Base-by-base conservation (phyloP, 768 basidiomycete species). In the Boletus bicolor region DNA sequence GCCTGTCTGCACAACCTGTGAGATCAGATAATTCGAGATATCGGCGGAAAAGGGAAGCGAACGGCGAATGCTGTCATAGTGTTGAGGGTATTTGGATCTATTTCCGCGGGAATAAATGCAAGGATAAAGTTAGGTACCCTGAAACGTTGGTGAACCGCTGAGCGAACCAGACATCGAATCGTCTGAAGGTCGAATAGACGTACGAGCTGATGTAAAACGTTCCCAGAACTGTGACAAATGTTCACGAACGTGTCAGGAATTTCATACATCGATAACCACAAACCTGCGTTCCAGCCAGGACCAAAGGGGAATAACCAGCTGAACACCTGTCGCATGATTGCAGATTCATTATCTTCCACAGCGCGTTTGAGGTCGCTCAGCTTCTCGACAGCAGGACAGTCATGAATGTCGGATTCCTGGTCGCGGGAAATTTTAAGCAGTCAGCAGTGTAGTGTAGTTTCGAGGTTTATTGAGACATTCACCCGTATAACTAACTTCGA, bases 131-230 rank as follows among this genome's bases (percentile, higher is more conserved):
- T 97, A 47, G 93, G 93, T 54, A 95, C 83, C 37, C 92, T 94
- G 68, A 58, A 56, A 67, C 66, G 61, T 63, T 60, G 54, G 58
- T 51, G 17, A 54, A 48, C 55, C 32, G 44, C 55, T 59, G 58
- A 60, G 69, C 51, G 50, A 55, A 57, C 52, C 61, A 51, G 53
- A 59, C 57, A 61, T 56, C 53, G 55, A 58, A 55, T 44, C 55
- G 43, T 39, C 53, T 28, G 49, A 41, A 49, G 50, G 54, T 17
- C 43, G 41, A 58, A 57, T 51, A 50, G 57, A 82, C 91, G 67
- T 70, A 94, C 93, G 92, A 95, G 79, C 91, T 93, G 74, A 95
- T 95, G 77, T 95, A 95, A 78, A 95, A 93, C 19, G 93, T 95
- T 58, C 90, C 93, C 30, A 95, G 78, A 53, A 97, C 83, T 82